Evolutionary conservation across 2,329 filamentous ascomycete genomes (phyloP), one percentile per base, ranked within the genome.

Genomic region (Dryadomyces quercivorus): DNA sequence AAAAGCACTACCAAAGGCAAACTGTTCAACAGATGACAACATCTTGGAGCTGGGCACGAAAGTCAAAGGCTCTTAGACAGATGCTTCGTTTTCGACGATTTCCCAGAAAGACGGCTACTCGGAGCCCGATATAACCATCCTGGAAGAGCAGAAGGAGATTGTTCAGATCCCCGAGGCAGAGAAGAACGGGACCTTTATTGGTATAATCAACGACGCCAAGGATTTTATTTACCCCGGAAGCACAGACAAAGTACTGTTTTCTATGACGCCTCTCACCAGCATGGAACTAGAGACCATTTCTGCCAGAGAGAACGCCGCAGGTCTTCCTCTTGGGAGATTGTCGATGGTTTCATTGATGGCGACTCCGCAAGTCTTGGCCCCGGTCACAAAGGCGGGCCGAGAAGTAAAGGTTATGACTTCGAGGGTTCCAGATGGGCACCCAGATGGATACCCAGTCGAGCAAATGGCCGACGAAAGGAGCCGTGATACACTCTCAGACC

Each of bases 191-290:
- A 36, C 26, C 2, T 4, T 58, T 7, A 22, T 48, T 5, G 55
- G 50, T 2, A 43, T 52, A 3, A 54, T 58, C 16, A 48, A 45
- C 18, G 15, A 38, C n/a, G 16, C 56, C 15, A 47, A 50, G 6
- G 50, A 56, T 10, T 50, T 54, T n/a, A 31, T 42, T 2, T 53
- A 43, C 5, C 47, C 57, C 1, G 34, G 43, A 13, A 52, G 55
- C 9, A 16, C 48, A 18, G 47, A 40, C 13, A 45, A 42, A 16
- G 49, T 59, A 6, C 2, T 58, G 4, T 59, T 59, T 22, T 58
- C 58, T 0, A 55, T 59, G 26, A 58, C 57, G 0, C 58, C 55
- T 18, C 22, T 51, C 5, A 46, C 53, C 2, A 31, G 40, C 3
- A n/a, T 15, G 1, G 56, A 56, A 26, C 6, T 54, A 9, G n/a